Percentiles rank a stretch among this genome's conserved stretches.
phyloP scores from a whole-genome alignment of 2,329 filamentous ascomycete species.

The Fusarium falciforme region DNA sequence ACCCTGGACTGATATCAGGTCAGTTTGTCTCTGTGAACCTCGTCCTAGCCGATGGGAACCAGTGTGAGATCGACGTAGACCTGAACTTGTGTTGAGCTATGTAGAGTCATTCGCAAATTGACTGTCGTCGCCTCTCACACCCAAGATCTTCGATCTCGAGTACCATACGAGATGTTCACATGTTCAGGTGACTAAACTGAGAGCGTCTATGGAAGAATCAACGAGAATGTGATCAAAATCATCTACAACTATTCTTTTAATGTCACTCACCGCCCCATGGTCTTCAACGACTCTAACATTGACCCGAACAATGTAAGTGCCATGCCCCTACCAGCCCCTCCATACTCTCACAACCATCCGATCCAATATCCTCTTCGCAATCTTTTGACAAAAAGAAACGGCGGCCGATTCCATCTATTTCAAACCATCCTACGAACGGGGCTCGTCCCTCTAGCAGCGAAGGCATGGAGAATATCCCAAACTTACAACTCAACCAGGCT shows the following conservation, averaged over 20 bases:
- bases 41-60: slow-evolving; percentile 61
- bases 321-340: background rate
- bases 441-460: background rate
- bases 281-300: background rate
- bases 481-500: background rate
- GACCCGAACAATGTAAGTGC: background rate
- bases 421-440: background rate
- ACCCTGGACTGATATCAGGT: slow-evolving; percentile 64
- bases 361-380: slow-evolving; percentile 52
- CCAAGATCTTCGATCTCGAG: slow-evolving; percentile 60
- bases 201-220: background rate
- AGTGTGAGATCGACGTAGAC: slow-evolving; percentile 51
- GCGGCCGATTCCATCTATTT: background rate
- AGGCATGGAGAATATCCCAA: background rate
- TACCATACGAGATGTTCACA: background rate
- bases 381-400: slow-evolving; percentile 47
- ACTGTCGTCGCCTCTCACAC: slow-evolving; percentile 52
- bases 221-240: background rate
- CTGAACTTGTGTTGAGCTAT: slow-evolving; percentile 59
- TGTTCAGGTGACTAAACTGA: background rate
- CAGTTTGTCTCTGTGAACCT: slow-evolving; percentile 63
- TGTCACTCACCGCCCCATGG: background rate
- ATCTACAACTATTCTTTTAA: background rate
- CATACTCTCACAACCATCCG: background rate
- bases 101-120: background rate